Evolutionary conservation across 441 rosid species (phyloP).

Genomic region (Bocquillonia castaneifolia): DNA sequence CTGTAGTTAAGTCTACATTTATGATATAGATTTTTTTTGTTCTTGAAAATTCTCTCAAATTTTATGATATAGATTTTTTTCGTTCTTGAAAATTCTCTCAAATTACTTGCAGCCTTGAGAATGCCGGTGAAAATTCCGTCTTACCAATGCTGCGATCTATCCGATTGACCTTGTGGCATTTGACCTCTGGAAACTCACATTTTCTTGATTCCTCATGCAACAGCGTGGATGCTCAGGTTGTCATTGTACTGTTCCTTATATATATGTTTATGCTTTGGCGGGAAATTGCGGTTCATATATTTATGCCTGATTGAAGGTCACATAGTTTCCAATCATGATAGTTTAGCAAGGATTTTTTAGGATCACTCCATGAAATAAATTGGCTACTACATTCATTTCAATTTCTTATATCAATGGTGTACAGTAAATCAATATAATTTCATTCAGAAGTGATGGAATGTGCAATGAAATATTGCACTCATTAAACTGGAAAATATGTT

Average conservation of each 20-base stretch:
- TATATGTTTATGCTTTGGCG: not conserved
- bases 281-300: conserved; percentile 1
- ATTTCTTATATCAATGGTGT: not conserved
- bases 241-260: not conserved
- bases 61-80: conserved; percentile 10
- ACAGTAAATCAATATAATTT: no score
- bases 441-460: not conserved
- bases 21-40: conserved; percentile 8
- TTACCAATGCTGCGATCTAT: conserved; percentile 87
- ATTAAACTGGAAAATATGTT: no score
- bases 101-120: conserved; percentile 76
- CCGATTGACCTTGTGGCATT: conserved; percentile 56
- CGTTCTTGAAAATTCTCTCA: conserved; percentile 16
- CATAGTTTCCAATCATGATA: not conserved
- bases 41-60: conserved; percentile 8
- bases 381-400: no score
- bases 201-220: conserved; percentile 44
- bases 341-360: not conserved
- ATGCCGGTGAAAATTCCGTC: conserved; percentile 88
- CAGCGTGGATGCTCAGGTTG: conserved; percentile 73
- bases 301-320: not conserved
- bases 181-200: conserved; percentile 49
- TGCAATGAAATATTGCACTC: no score
- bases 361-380: not conserved
- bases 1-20: not conserved